phyloP scores from a whole-genome alignment of 345 rosid genomes.

The Eutrema japonicum region DNA sequence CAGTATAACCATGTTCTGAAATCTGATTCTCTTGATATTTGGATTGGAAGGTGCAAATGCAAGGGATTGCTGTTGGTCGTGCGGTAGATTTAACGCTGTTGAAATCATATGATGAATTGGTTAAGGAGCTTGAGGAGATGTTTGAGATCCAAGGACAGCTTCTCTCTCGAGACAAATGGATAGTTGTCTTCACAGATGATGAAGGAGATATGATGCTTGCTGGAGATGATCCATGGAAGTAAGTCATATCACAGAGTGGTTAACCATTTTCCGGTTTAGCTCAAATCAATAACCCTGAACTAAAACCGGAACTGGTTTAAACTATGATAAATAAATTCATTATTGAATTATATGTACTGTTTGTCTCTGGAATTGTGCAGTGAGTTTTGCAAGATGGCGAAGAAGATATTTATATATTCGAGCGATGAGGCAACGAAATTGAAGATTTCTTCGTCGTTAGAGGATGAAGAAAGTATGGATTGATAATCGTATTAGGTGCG shows the following conservation, averaged over 20 bases:
- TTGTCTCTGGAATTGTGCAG: constrained; percentile 44
- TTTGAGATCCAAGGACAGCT: constrained; percentile 72
- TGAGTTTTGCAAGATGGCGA: constrained; percentile 77
- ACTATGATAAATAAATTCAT: neutral
- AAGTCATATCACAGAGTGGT: constrained; percentile 38
- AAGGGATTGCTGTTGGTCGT: constrained; percentile 76
- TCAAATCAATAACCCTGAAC: neutral
- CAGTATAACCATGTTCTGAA: neutral
- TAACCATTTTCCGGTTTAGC: neutral
- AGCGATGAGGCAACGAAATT: constrained; percentile 51
- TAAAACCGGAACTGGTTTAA: neutral
- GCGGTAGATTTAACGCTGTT: constrained; percentile 63
- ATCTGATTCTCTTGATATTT: neutral
- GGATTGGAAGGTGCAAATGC: constrained; percentile 70
- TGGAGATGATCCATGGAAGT: constrained; percentile 82
- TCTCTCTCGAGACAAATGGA: constrained; percentile 55
- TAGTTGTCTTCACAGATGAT: constrained; percentile 65
- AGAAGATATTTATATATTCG: constrained; percentile 63
- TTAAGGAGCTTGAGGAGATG: constrained; percentile 63
- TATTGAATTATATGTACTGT: neutral
- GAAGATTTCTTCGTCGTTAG: constrained; percentile 36
- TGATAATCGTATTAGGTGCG: constrained; percentile 20
- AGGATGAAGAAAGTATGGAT: constrained; percentile 22
- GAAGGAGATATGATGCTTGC: constrained; percentile 81
- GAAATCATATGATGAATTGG: constrained; percentile 59